Conservation (phyloP, 805 yeast genomes). For the Candida sithepensis region DNA sequence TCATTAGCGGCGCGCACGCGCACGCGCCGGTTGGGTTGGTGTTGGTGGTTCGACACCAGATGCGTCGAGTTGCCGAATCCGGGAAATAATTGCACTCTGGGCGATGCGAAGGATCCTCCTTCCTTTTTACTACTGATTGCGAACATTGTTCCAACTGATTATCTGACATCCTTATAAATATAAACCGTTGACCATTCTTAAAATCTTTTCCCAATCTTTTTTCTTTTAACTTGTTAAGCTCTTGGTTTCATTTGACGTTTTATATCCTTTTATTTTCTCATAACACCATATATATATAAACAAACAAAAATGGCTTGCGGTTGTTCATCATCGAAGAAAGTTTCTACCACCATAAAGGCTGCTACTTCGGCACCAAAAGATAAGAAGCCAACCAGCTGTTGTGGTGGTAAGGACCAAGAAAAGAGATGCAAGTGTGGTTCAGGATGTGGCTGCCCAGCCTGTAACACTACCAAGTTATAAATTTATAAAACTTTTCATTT, state of each 20-base stretch:
- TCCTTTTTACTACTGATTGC: not conserved
- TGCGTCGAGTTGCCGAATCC: constrained; percentile 3
- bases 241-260: not conserved
- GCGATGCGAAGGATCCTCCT: not conserved
- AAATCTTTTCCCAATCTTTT: not conserved
- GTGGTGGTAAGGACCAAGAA: constrained; percentile 20
- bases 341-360: not conserved
- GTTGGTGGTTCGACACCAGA: not conserved
- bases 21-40: not conserved
- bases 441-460: constrained; percentile 33
- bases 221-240: not conserved
- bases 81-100: not conserved
- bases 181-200: not conserved
- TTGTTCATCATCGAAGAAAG: constrained; percentile 13
- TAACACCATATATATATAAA: constrained; percentile 1
- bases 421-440: constrained; percentile 33
- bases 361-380: constrained; percentile 1
- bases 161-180: not conserved
- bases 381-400: constrained; percentile 18
- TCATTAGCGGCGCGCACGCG: not conserved
- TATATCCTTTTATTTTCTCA: not conserved
- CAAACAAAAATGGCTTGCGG: constrained; percentile 26
- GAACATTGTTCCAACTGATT: not conserved
- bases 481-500: not conserved
- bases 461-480: constrained; percentile 34